Conservation (phyloP, 2,329 filamentous ascomycete genomes). For the Hymenoscyphus linearis region DNA sequence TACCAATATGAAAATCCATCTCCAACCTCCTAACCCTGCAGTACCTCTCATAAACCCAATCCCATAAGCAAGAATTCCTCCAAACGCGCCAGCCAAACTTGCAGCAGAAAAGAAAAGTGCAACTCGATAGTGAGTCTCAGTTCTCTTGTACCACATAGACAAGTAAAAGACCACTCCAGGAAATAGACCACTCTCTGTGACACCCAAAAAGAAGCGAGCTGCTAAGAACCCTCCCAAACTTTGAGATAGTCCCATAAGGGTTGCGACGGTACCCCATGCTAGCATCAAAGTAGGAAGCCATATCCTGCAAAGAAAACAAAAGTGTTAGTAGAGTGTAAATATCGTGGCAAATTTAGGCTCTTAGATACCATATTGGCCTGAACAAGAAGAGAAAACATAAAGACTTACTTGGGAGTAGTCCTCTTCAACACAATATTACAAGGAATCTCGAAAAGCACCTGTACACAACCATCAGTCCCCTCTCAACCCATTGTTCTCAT, state of each 20-base stretch:
- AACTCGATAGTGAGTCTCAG: constrained; percentile 49
- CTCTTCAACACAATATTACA: constrained; percentile 59
- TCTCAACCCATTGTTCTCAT: neutral
- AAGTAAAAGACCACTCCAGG: constrained; percentile 47
- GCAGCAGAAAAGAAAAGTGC: constrained; percentile 53
- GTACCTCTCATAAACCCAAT: constrained; percentile 50
- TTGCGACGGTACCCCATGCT: constrained; percentile 50
- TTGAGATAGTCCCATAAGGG: constrained; percentile 44
- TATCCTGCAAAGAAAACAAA: constrained; percentile 37
- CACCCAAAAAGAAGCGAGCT: constrained; percentile 50
- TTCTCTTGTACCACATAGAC: constrained; percentile 50
- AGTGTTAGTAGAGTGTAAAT: too few relatives aligned
- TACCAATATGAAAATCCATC: constrained; percentile 57
- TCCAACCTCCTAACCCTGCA: constrained; percentile 48
- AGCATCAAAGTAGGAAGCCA: constrained; percentile 55
- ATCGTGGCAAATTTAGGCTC: too few relatives aligned
- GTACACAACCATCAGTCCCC: neutral
- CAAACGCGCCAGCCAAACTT: constrained; percentile 50
- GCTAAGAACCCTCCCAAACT: constrained; percentile 47
- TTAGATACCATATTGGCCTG: neutral
- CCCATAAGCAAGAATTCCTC: constrained; percentile 51
- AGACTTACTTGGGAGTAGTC: constrained; percentile 38
- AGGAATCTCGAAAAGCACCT: constrained; percentile 52
- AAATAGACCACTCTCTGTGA: constrained; percentile 49
- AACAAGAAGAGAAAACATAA: neutral